These are phyloP conservation scores for Domatiomyces catenatus DNA, from an alignment of 2,329 filamentous ascomycete species.

Conservation along the genomic window DNA sequence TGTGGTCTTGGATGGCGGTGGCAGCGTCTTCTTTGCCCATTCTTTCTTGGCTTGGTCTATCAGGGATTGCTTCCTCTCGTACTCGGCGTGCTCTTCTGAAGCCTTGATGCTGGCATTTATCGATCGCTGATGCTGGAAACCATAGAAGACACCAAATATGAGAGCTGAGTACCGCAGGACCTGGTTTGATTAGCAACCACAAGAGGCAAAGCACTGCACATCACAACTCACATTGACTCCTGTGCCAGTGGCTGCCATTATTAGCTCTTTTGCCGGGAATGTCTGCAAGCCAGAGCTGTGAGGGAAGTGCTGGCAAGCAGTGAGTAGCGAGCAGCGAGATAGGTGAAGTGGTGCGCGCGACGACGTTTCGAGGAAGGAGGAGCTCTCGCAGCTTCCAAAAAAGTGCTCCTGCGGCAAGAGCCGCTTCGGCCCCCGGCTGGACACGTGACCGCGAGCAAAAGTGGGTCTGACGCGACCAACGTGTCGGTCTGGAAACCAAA, in stretches of 20 bases:
- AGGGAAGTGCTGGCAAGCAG: neutral
- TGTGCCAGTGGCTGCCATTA: constrained; percentile 46
- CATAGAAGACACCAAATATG: constrained; percentile 82
- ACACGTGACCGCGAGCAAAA: constrained; percentile 1
- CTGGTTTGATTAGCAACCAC: constrained; percentile 34
- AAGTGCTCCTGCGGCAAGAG: neutral
- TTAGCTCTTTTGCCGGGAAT: neutral
- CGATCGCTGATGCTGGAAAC: constrained; percentile 78
- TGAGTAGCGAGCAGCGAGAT: neutral
- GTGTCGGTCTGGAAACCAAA: constrained; percentile 7
- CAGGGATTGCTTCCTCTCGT: constrained; percentile 76
- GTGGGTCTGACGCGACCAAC: neutral
- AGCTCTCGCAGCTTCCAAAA: neutral
- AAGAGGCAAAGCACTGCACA: neutral
- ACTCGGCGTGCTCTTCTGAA: constrained; percentile 62
- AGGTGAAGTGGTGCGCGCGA: neutral
- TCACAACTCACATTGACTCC: constrained; percentile 46
- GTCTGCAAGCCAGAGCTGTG: neutral
- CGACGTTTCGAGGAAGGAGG: neutral
- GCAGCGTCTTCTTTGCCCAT: constrained; percentile 61
- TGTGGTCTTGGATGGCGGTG: constrained; percentile 28
- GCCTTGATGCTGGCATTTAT: constrained; percentile 58
- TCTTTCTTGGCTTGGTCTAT: constrained; percentile 88
- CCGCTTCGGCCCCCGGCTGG: neutral
- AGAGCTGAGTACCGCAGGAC: constrained; percentile 95